These are phyloP conservation scores for Xylariaceae sp. DNA, from an alignment of 2,329 filamentous ascomycete species.

Conservation along the genomic window DNA sequence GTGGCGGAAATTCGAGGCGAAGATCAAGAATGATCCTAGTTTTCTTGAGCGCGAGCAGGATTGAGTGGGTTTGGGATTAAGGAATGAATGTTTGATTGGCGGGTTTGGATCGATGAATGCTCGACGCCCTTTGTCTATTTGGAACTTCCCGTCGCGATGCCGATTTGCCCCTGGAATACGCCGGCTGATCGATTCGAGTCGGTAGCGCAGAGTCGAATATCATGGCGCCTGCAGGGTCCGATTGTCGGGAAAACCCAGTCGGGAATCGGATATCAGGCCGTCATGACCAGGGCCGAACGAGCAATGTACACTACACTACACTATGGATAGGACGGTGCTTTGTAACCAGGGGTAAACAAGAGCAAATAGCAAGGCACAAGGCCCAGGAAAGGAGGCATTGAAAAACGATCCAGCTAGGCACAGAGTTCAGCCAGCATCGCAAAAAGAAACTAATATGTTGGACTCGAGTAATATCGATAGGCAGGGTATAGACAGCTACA, in stretches of 20 bases:
- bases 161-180: too few relatives aligned
- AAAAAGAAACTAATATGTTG: too few relatives aligned
- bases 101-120: too few relatives aligned
- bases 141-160: too few relatives aligned
- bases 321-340: background rate
- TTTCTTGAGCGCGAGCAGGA: slow-evolving; percentile 75
- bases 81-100: too few relatives aligned
- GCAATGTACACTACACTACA: background rate
- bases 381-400: background rate
- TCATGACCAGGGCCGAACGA: background rate
- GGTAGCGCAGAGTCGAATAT: too few relatives aligned
- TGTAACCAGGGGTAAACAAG: background rate
- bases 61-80: slow-evolving; percentile 7
- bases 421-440: too few relatives aligned
- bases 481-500: background rate
- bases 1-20: slow-evolving; percentile 95
- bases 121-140: too few relatives aligned
- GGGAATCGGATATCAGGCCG: background rate
- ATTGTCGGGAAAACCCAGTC: background rate
- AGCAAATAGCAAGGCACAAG: background rate
- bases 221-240: too few relatives aligned
- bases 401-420: background rate
- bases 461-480: background rate
- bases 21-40: slow-evolving; percentile 76
- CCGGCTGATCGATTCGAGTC: too few relatives aligned